Conservation (phyloP, 805 yeast species). For the Candida sanyiensis region DNA sequence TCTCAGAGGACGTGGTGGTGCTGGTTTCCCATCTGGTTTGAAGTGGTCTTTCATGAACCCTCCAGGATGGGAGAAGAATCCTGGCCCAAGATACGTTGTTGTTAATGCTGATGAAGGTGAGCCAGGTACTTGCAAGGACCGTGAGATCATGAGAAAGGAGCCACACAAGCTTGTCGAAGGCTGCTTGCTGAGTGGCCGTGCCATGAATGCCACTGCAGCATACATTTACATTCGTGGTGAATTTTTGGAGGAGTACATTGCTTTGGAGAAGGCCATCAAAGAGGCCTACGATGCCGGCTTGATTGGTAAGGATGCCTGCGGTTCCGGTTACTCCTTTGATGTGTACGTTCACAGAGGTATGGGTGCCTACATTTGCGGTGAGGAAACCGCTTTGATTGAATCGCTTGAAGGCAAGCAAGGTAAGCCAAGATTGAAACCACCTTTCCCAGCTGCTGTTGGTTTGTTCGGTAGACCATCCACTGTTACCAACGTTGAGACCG, state of each 20-base stretch:
- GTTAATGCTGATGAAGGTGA: conserved; percentile 94
- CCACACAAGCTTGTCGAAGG: conserved; percentile 91
- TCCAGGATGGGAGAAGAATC: conserved; percentile 89
- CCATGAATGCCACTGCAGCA: conserved; percentile 91
- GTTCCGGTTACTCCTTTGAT: conserved; percentile 80
- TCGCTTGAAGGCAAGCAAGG: conserved; percentile 91
- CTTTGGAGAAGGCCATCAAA: conserved; percentile 75
- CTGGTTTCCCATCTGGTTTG: conserved; percentile 87
- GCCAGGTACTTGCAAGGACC: conserved; percentile 91
- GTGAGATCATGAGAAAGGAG: conserved; percentile 86
- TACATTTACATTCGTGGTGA: conserved; percentile 90
- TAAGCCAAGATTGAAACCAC: conserved; percentile 89
- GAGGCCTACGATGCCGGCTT: conserved; percentile 81
- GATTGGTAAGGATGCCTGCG: conserved; percentile 82
- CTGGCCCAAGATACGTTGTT: conserved; percentile 83
- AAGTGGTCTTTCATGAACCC: conserved; percentile 95
- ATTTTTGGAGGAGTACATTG: conserved; percentile 74
- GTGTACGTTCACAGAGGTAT: conserved; percentile 84
- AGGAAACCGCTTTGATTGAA: conserved; percentile 86
- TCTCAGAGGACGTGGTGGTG: conserved; percentile 89
- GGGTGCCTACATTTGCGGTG: conserved; percentile 93
- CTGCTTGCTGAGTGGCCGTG: conserved; percentile 84
- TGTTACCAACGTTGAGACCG: conserved; percentile 88
- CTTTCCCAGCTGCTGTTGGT: conserved; percentile 93
- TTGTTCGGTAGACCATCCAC: conserved; percentile 87